Evolutionary conservation across 495 filamentous ascomycete genomes (phyloP), one percentile per base, ranked within the genome.

Genomic region (Filosporella fistucella): DNA sequence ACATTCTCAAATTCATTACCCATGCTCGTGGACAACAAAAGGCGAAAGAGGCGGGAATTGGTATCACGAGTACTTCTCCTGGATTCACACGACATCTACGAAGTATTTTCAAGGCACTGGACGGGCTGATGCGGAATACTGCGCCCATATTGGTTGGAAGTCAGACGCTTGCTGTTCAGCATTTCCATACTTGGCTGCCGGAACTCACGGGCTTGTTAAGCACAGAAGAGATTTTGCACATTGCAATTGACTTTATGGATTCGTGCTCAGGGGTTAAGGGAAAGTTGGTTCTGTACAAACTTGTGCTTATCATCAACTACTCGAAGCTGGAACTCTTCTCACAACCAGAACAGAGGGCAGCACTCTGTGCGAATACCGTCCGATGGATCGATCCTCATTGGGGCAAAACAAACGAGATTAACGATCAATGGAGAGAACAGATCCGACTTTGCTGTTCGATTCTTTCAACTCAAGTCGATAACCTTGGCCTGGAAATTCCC

Each of bases 131-230:
- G 89, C 79, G 80, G 49, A 93, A 88, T 58, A 69, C 80, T 1
- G 85, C 89, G 10, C 87, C 94, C 1, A 80, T 89, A 33, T 64
- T 96, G 38, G 83, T 99, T 25, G 93, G 93, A 22, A 96, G 86
- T 48, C 94, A 97, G 62, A 97, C 93, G 1, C 67, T 99, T 25
- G 86, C 94, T 4, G 91, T 97, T 14, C 93, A 99, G 62, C 86
- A 97, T 65, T 95, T 97, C 63, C 93, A 97, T 61, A 83, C 86
- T 2, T 97, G 93, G 93, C 69, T 99, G 10, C 94, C 93, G 0
- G 90, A 95, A 53, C 78, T 97, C 6, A 77, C 78, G 3, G 78
- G 81, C 12, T 71, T 91, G 26, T 75, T 99, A 57, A 78, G 72
- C 12, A 80, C 82, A 1, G 85, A 86, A 47, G 91, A 99, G 62